Evolutionary conservation across 192 early-diverging fungal species (phyloP), one percentile per base, ranked within the genome.

Genomic region (Gonapodya sp.): DNA sequence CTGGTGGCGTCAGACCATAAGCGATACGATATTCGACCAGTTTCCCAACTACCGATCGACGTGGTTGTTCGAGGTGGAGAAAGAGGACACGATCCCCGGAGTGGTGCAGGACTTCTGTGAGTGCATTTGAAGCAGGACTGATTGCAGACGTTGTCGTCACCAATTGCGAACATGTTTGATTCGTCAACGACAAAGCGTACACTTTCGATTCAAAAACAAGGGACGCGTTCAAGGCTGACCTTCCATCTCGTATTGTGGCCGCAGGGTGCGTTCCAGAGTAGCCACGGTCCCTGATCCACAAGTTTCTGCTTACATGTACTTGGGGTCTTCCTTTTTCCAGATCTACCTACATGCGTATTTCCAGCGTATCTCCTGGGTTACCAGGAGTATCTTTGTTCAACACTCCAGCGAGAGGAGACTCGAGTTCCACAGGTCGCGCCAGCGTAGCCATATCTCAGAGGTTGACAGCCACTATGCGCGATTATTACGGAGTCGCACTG

Each of bases 1-100:
- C 46, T 64, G 46, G 46, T 64, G 46, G 46, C 46, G 46, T 64
- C 46, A 64, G 46, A 64, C 46, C 46, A 64, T 64, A 64, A 64
- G 24, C 46, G 46, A 8, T 16, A 64, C 46, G 8, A 16, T 64
- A 24, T 64, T 64, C 24, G 46, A 64, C 46, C 46, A 64, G 24
- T 64, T 64, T 24, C 46, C 46, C 46, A 64, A 64, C 46, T 64
- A 64, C 46, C 46, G 46, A 24, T 64, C 46, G 24, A 64, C 46
- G 8, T 64, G 46, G 46, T 64, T 64, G 24, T 64, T 64, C 24
- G 46, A 64, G 46, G 8, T 64, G 8, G 46, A 8, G 24, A 64
- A 64, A 64, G 46, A 64, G 24, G 46, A 64, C 46, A 64, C 46
- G 8, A 64, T 64, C 24, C 46, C 46, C 8, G 46, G 46, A 64